These are phyloP conservation scores for Plantago coronopus DNA, from an alignment of 305 asterid genomes.

Conservation along the genomic window DNA sequence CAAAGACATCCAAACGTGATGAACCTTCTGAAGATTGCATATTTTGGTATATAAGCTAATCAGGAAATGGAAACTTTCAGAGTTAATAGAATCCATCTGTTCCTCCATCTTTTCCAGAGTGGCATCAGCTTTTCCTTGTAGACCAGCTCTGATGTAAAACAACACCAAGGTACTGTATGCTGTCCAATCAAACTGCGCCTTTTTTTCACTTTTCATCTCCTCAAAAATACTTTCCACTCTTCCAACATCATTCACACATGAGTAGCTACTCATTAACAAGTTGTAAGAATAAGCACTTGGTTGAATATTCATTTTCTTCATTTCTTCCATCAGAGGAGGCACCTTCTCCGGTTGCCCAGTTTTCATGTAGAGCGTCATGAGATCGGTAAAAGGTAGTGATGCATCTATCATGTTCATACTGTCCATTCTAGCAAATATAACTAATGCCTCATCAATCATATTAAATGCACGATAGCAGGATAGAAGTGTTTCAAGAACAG, in stretches of 20 bases:
- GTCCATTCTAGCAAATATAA: conserved; percentile 47
- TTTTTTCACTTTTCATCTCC: conserved; percentile 46
- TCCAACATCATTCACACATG: conserved; percentile 46
- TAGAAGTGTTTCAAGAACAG: conserved; percentile 59
- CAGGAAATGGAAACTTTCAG: conserved; percentile 56
- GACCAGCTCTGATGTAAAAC: conserved; percentile 49
- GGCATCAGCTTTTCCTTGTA: conserved; percentile 49
- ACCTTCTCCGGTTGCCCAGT: conserved; percentile 58
- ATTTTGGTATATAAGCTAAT: conserved; percentile 57
- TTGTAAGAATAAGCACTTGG: conserved; percentile 55
- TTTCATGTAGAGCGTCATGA: conserved; percentile 54
- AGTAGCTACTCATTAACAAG: conserved; percentile 53
- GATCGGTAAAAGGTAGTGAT: conserved; percentile 47
- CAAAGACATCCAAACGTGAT: conserved; percentile 58
- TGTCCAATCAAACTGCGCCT: conserved; percentile 59
- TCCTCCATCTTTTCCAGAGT: conserved; percentile 60
- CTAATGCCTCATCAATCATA: conserved; percentile 52
- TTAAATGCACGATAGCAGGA: conserved; percentile 59
- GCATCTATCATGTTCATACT: conserved; percentile 31
- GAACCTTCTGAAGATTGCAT: conserved; percentile 49
- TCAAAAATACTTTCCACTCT: conserved; percentile 65
- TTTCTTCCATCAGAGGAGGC: conserved; percentile 38
- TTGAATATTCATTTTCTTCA: conserved; percentile 49
- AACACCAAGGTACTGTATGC: conserved; percentile 62
- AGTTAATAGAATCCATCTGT: conserved; percentile 43